A percentile compares a stretch with the other conserved stretches of the same genome.
These are phyloP conservation scores for Xylariaceae sp. DNA, from an alignment of 2,329 filamentous ascomycete species.

Conservation along the genomic window DNA sequence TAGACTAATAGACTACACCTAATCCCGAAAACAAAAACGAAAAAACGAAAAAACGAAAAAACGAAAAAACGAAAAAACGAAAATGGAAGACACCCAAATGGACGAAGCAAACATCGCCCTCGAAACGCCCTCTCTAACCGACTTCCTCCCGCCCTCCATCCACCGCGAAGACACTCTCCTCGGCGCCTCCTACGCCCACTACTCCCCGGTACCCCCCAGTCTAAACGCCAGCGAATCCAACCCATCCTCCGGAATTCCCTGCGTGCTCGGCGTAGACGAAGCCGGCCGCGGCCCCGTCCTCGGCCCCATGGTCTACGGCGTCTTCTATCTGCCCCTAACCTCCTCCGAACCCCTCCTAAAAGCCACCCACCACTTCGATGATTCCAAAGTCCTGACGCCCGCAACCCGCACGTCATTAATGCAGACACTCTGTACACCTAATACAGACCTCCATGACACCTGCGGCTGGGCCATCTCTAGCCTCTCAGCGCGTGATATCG, in stretches of 20 bases:
- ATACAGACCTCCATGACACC: constrained; percentile 40
- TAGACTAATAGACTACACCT: too few relatives aligned
- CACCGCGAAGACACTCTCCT: constrained; percentile 49
- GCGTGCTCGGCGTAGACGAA: constrained; percentile 86
- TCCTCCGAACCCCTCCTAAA: constrained; percentile 69
- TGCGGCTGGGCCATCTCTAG: constrained; percentile 79
- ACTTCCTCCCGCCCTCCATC: constrained; percentile 66
- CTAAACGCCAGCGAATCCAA: constrained; percentile 36
- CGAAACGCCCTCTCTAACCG: constrained; percentile 31
- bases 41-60: too few relatives aligned
- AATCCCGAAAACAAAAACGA: too few relatives aligned
- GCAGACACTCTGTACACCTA: constrained; percentile 61
- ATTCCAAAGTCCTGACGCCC: constrained; percentile 86
- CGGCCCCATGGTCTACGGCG: constrained; percentile 68
- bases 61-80: background rate
- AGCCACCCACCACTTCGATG: constrained; percentile 78
- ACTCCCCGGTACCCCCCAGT: constrained; percentile 60
- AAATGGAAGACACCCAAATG: constrained; percentile 37
- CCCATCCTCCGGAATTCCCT: constrained; percentile 46
- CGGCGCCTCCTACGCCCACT: constrained; percentile 66
- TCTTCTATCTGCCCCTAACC: constrained; percentile 69
- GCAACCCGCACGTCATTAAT: constrained; percentile 68
- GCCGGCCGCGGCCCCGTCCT: constrained; percentile 92
- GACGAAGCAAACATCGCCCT: constrained; percentile 32
- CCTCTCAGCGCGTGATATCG: constrained; percentile 80